These are phyloP conservation scores for Fusarium vanettenii DNA, from an alignment of 2,329 filamentous ascomycete genomes.

Conservation along the genomic window DNA sequence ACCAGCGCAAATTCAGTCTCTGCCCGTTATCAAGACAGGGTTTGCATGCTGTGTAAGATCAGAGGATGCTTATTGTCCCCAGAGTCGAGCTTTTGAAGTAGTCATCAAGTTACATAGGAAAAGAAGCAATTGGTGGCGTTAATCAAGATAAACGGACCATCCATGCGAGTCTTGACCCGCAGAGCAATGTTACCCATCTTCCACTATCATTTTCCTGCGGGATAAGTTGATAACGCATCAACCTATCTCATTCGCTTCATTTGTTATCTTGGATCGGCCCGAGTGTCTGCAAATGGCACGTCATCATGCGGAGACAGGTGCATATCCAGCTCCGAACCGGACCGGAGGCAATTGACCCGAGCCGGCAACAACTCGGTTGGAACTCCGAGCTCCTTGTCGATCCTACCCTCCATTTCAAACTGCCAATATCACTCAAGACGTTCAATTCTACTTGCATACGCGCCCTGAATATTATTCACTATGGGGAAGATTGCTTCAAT, in stretches of 20 bases:
- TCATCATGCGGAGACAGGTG: not conserved
- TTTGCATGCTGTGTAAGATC: too few species aligned
- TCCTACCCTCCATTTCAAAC: not conserved
- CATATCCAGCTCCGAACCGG: not conserved
- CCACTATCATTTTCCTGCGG: not conserved
- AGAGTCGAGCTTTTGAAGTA: too few species aligned
- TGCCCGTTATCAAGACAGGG: too few species aligned
- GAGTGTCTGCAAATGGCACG: not conserved
- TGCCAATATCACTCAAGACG: not conserved
- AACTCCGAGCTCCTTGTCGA: not conserved
- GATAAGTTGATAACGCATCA: not conserved
- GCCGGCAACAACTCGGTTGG: not conserved
- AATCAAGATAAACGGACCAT: too few species aligned
- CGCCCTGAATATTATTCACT: not conserved
- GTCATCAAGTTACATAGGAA: too few species aligned
- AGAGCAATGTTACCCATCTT: too few species aligned
- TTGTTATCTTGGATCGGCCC: not conserved
- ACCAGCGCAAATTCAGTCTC: too few species aligned
- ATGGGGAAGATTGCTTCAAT: slow-evolving; percentile 57
- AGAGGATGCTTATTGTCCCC: too few species aligned
- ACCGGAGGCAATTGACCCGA: not conserved
- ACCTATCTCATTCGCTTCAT: not conserved
- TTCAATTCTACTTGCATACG: not conserved
- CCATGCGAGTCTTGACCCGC: too few species aligned
- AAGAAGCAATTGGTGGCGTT: too few species aligned